Evolutionary conservation across 805 yeast genomes (phyloP).

Genomic region (Lipomyces kockii): DNA sequence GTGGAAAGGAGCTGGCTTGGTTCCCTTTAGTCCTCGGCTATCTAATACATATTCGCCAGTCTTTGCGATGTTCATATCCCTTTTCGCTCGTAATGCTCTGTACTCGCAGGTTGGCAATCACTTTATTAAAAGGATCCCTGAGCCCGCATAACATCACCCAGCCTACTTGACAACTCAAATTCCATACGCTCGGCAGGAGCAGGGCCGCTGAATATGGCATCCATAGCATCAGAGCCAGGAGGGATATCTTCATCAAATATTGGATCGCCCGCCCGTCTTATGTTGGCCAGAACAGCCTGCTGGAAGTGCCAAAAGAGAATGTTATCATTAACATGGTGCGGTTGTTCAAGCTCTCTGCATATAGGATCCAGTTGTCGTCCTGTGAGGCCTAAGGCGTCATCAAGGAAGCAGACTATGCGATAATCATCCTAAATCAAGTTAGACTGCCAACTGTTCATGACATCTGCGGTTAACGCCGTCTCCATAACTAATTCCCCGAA

Average conservation of each 20-base stretch:
- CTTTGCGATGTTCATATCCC: too few relatives aligned
- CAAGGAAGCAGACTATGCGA: constrained; percentile 5
- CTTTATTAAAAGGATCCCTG: neutral
- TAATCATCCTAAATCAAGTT: constrained; percentile 6
- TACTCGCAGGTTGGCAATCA: constrained; percentile 1
- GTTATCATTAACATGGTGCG: constrained; percentile 1
- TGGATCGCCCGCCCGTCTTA: neutral
- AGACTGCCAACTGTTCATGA: neutral
- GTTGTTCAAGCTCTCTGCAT: neutral
- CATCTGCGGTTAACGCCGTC: neutral
- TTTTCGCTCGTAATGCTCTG: neutral
- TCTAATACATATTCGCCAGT: too few relatives aligned
- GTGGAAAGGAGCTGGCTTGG: too few relatives aligned
- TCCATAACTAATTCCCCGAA: too few relatives aligned
- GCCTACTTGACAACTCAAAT: constrained; percentile 3
- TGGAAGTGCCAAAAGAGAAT: constrained; percentile 1
- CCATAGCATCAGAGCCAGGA: constrained; percentile 7
- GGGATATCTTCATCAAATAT: constrained; percentile 3
- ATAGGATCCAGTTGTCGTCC: constrained; percentile 6
- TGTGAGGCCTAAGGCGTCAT: constrained; percentile 2
- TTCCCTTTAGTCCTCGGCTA: too few relatives aligned
- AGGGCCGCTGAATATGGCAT: constrained; percentile 2
- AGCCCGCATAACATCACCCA: constrained; percentile 3
- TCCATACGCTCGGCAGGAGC: constrained; percentile 6
- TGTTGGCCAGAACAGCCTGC: constrained; percentile 6